Base-by-base conservation (phyloP, 73 alveolate genomes). In the Paramecium sonneborni region DNA sequence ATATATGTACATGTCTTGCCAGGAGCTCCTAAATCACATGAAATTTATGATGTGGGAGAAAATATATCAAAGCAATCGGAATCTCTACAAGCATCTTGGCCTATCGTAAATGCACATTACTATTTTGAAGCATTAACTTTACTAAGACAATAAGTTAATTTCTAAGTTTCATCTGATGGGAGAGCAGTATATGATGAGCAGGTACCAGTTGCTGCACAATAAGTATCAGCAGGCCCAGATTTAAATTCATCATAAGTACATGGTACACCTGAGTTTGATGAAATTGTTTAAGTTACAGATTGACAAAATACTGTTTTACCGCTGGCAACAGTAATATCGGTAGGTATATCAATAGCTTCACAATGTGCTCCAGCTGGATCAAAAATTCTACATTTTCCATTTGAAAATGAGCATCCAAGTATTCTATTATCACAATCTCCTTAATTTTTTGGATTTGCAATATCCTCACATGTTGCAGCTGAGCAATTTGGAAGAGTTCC, bases 361-460 rank as follows among this genome's bases (percentile, higher is more conserved):
- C 82, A 62, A 21, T 11, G 46, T 1, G 68, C 12, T 20, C 21
- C 32, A 14, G 68, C 0, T 52, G 68, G 0, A 0, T 1, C 76
- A 57, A 2, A 2, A 1, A 46, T 30, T 30, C 44, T 62, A n/a
- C 84, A 62, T 24, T 62, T 62, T 62, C 30, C 39, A 62, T 21
- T 26, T 32, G 84, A 21, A 62, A 12, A 62, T 4, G 12, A 21
- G 20, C 84, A 62, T 7, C 84, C 84, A 62, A 62, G 84, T 62
- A 62, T 14, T 30, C 39, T 10, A 30, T 62, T 62, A 32, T 62
- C 84, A 24, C 84, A 62, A 62, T 62, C 84, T 62, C 84, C 84
- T 26, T 62, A 62, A 3, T 26, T 62, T 26, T 4, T 11, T 62
- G 84, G 48, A 9, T 6, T 26, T 32, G 84, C 46, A 30, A 62